These are phyloP conservation scores for Naganishia kalamii DNA, from an alignment of 768 basidiomycete genomes.

Conservation along the genomic window DNA sequence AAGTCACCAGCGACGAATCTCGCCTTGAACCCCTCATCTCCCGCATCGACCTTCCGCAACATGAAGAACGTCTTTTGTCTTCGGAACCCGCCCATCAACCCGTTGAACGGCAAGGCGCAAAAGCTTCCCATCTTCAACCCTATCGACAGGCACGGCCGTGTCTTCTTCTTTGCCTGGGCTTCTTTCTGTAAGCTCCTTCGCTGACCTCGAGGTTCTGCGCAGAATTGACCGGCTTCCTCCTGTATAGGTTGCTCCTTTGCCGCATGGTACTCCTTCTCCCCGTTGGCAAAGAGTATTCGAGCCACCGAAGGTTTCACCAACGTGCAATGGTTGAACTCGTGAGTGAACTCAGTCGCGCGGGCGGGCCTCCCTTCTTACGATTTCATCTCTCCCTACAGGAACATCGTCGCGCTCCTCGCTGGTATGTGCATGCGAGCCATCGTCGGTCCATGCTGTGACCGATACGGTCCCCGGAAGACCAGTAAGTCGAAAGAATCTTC, in stretches of 20 bases:
- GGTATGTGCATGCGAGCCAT: conserved; percentile 53
- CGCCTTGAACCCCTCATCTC: background rate
- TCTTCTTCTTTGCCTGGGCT: conserved; percentile 54
- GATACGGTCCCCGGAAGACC: conserved; percentile 50
- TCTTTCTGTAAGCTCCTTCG: conserved; percentile 54
- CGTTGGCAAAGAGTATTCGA: conserved; percentile 55
- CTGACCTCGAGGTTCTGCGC: background rate
- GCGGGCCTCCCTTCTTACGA: background rate
- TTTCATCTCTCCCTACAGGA: background rate
- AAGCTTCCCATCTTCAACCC: conserved; percentile 56
- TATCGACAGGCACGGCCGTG: conserved; percentile 51
- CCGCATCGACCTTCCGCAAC: background rate
- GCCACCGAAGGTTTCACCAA: conserved; percentile 53
- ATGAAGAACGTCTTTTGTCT: conserved; percentile 21
- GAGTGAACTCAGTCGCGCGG: background rate
- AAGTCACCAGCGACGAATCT: background rate
- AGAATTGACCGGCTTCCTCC: background rate
- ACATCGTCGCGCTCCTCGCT: conserved; percentile 48
- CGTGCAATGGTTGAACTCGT: conserved; percentile 47
- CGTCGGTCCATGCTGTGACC: conserved; percentile 55
- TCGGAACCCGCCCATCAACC: conserved; percentile 47
- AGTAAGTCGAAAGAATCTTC: conserved; percentile 28
- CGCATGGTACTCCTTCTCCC: conserved; percentile 53
- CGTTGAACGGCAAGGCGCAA: conserved; percentile 54
- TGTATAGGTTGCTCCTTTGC: conserved; percentile 52